A percentile compares a stretch with the other conserved stretches of the same genome.
Conservation (phyloP, 768 basidiomycete genomes). For the Trametes maxima region DNA sequence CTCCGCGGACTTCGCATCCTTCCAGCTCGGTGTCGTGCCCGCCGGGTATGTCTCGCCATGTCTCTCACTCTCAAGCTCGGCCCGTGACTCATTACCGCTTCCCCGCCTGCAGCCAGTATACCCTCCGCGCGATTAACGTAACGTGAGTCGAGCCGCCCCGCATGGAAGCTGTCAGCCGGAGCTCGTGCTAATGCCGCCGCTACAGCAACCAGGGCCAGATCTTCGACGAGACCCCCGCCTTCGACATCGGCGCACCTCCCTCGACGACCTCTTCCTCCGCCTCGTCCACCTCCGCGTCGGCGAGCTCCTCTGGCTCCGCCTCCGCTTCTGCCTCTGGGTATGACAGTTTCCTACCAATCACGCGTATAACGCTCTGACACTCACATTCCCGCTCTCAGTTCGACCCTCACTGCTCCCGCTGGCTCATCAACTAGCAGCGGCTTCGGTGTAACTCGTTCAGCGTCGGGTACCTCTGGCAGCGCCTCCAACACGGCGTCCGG, state of each 20-base stretch:
- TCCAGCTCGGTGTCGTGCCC: conserved; percentile 52
- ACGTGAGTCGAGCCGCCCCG: conserved; percentile 32
- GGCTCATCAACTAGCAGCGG: conserved; percentile 21
- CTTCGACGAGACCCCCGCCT: conserved; percentile 42
- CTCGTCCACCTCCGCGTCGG: conserved; percentile 21
- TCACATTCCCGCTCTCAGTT: neutral
- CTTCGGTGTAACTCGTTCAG: conserved; percentile 19
- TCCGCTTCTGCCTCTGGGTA: conserved; percentile 22
- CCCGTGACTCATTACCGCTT: neutral
- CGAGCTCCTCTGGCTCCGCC: conserved; percentile 18
- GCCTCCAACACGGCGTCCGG: conserved; percentile 12
- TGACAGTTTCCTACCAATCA: neutral
- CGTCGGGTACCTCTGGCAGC: conserved; percentile 5
- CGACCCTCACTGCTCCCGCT: neutral
- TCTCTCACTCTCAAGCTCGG: neutral
- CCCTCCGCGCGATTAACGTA: conserved; percentile 46
- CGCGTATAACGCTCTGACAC: neutral
- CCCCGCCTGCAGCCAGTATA: conserved; percentile 41
- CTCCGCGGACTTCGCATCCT: conserved; percentile 33
- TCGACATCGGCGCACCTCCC: conserved; percentile 41
- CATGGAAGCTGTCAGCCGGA: neutral
- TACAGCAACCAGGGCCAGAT: conserved; percentile 48
- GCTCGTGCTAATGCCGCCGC: neutral
- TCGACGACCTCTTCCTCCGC: conserved; percentile 24
- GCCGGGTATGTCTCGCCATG: conserved; percentile 41